Evolutionary conservation across 208 protist genomes (phyloP).

Genomic region (Leishmania gerbilli): DNA sequence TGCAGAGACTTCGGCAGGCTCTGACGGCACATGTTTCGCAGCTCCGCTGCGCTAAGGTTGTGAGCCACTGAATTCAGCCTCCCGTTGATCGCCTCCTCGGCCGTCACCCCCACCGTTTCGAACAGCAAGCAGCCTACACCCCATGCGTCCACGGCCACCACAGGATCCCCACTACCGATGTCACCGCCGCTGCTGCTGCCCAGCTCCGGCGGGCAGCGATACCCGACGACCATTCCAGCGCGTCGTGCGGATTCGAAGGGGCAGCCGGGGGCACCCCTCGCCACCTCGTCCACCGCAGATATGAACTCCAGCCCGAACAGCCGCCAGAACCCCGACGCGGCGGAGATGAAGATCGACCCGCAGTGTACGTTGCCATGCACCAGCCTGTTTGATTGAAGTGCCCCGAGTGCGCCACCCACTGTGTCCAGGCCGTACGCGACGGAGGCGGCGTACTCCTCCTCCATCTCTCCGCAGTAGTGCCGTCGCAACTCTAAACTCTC

Average conservation of each 20-base stretch:
- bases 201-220: slow-evolving; percentile 45
- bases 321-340: slow-evolving; percentile 68
- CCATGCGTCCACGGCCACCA: slow-evolving; percentile 70
- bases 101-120: slow-evolving; percentile 51
- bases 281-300: slow-evolving; percentile 22
- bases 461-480: slow-evolving; percentile 29
- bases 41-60: slow-evolving; percentile 27
- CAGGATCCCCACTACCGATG: slow-evolving; percentile 11
- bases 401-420: slow-evolving; percentile 48
- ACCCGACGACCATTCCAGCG: slow-evolving; percentile 33
- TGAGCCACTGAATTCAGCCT: slow-evolving; percentile 16
- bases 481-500: slow-evolving; percentile 22
- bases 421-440: slow-evolving; percentile 70
- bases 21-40: slow-evolving; percentile 29
- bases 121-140: slow-evolving; percentile 79
- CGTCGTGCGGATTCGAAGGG: slow-evolving; percentile 25
- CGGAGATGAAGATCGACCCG: slow-evolving; percentile 69
- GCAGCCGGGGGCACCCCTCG: background rate
- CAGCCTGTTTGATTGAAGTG: slow-evolving; percentile 77
- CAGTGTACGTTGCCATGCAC: slow-evolving; percentile 79
- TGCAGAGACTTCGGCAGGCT: slow-evolving; percentile 60
- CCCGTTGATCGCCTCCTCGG: slow-evolving; percentile 26
- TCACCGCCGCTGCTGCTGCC: background rate
- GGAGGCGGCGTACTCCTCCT: slow-evolving; percentile 15
- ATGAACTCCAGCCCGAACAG: slow-evolving; percentile 84